Evolutionary conservation across 73 alveolate genomes (phyloP).

Genomic region (Stentor roeselii): DNA sequence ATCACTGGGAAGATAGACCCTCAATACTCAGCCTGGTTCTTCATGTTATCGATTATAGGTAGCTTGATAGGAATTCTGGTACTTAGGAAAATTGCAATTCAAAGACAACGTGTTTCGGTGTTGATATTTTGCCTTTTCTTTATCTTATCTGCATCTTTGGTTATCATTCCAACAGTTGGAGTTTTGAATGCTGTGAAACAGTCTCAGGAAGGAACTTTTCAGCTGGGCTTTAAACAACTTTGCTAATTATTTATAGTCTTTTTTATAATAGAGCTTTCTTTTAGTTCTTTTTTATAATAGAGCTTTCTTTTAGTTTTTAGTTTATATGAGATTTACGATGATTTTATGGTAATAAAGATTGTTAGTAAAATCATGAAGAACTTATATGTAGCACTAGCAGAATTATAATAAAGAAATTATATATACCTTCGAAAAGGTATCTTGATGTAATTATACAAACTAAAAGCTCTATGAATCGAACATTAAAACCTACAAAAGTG

Average conservation of each 20-base stretch:
- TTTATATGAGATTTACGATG: no score
- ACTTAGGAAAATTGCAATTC: background rate
- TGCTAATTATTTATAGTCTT: background rate
- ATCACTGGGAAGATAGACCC: background rate
- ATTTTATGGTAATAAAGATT: no score
- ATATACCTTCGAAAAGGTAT: no score
- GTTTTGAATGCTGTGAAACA: background rate
- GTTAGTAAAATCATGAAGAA: no score
- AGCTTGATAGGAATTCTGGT: background rate
- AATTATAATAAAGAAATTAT: no score
- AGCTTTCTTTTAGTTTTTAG: no score
- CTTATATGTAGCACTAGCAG: no score
- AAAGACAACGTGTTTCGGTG: background rate
- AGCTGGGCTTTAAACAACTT: conserved; percentile 3
- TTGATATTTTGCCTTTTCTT: background rate
- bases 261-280: no score
- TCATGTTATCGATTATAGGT: background rate
- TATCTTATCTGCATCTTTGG: background rate
- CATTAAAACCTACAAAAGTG: no score
- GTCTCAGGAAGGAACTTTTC: conserved; percentile 14
- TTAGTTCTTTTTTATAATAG: background rate
- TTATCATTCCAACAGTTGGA: conserved; percentile 12
- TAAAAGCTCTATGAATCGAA: no score
- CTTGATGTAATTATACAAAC: no score
- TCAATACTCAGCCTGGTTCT: background rate